A percentile compares a stretch with the other conserved stretches of the same genome.
Conservation (phyloP, 352 stramenopile species). For the Blastocystis sp. region DNA sequence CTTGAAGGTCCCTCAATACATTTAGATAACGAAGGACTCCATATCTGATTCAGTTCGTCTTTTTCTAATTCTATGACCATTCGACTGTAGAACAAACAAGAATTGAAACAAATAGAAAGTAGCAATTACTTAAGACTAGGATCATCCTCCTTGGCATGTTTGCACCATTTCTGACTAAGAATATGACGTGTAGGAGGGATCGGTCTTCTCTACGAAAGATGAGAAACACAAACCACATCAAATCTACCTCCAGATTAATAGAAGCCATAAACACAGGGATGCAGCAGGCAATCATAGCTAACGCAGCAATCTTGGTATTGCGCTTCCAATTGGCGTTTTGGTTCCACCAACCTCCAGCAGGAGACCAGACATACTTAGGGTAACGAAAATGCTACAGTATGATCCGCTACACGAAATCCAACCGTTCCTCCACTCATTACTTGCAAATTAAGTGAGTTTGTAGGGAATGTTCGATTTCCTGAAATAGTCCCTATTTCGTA, state of each 20-base stretch:
- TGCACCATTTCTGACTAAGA: conserved; percentile 67
- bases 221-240: not conserved
- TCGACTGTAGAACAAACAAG: conserved; percentile 33
- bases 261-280: conserved; percentile 62
- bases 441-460: conserved; percentile 19
- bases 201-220: conserved; percentile 60
- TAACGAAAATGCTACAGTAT: conserved; percentile 61
- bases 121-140: conserved; percentile 66
- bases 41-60: not conserved
- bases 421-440: conserved; percentile 67
- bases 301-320: conserved; percentile 53
- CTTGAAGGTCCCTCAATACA: too few relatives aligned
- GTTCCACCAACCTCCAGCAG: conserved; percentile 64
- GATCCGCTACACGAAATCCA: not conserved
- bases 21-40: too few relatives aligned
- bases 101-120: conserved; percentile 49
- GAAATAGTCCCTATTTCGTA: not conserved
- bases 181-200: conserved; percentile 36
- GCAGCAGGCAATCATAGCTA: conserved; percentile 18
- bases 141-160: conserved; percentile 67
- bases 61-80: not conserved
- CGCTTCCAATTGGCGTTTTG: conserved; percentile 63
- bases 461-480: not conserved
- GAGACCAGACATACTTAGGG: conserved; percentile 64
- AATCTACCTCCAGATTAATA: conserved; percentile 34